Conservation (phyloP, 2,329 filamentous ascomycete genomes). For the Neonectria ditissima region DNA sequence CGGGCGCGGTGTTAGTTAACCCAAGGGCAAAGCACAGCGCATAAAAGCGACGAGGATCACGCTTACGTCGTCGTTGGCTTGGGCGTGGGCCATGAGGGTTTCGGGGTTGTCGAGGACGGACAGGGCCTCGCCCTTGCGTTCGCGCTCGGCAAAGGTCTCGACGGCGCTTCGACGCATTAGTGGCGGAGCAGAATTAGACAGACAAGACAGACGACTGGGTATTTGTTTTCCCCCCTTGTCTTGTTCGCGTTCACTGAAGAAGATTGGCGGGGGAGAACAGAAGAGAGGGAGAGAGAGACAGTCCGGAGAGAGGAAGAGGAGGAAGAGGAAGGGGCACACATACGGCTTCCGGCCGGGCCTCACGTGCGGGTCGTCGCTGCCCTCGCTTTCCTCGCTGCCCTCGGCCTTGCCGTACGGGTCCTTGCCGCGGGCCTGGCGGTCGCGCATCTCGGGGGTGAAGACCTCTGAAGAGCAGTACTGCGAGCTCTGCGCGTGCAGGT, state of each 20-base stretch:
- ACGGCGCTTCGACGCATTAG: conserved; percentile 25
- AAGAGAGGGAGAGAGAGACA: no score
- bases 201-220: no score
- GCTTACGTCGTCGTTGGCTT: conserved; percentile 65
- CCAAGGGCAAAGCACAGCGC: no score
- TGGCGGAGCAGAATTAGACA: background rate
- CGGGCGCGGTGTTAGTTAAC: background rate
- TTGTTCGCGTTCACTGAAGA: background rate
- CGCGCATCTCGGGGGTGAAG: conserved; percentile 65
- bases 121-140: conserved; percentile 62
- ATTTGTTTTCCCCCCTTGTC: no score
- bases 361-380: conserved; percentile 34
- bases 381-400: conserved; percentile 42
- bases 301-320: background rate
- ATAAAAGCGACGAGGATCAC: background rate
- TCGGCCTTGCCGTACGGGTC: conserved; percentile 59
- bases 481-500: conserved; percentile 47
- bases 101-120: conserved; percentile 68
- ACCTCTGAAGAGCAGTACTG: conserved; percentile 37
- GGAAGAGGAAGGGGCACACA: background rate
- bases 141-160: conserved; percentile 57
- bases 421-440: conserved; percentile 70
- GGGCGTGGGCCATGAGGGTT: conserved; percentile 69
- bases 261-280: no score
- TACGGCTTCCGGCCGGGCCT: conserved; percentile 29